phyloP scores from a whole-genome alignment of 2,329 filamentous ascomycete species.

The Torrubiellomyces zombiae region DNA sequence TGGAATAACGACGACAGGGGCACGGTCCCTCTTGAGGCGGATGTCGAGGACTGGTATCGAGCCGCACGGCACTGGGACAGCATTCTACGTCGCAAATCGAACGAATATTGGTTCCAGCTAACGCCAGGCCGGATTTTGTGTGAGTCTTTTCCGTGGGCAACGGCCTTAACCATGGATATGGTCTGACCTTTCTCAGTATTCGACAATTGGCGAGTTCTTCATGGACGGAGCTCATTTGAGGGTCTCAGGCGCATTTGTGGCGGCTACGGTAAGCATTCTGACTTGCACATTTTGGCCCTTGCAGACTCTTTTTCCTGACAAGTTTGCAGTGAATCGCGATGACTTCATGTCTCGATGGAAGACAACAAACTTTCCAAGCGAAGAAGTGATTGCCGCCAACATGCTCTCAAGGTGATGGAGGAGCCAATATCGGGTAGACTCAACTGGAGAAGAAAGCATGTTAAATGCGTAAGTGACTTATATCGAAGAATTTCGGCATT shows the following conservation, averaged over 20 bases:
- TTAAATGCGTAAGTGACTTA: no score
- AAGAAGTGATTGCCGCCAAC: slow-evolving; percentile 23
- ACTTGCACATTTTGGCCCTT: background rate
- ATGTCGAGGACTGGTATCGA: slow-evolving; percentile 53
- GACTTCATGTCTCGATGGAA: slow-evolving; percentile 66
- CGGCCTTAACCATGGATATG: background rate
- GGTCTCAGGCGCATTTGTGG: slow-evolving; percentile 81
- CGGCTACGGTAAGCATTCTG: slow-evolving; percentile 55
- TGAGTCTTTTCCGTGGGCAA: slow-evolving; percentile 24
- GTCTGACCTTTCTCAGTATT: slow-evolving; percentile 43
- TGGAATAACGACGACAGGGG: slow-evolving; percentile 93
- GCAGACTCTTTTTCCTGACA: background rate
- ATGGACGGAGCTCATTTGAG: slow-evolving; percentile 69
- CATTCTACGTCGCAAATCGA: slow-evolving; percentile 46
- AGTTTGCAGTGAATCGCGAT: slow-evolving; percentile 50
- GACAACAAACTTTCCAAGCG: slow-evolving; percentile 46
- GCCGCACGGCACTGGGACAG: slow-evolving; percentile 61
- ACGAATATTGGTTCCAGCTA: slow-evolving; percentile 69
- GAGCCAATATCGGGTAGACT: no score
- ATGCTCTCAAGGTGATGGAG: slow-evolving; percentile 28
- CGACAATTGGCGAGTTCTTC: slow-evolving; percentile 89
- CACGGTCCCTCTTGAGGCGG: slow-evolving; percentile 37
- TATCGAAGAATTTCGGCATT: no score
- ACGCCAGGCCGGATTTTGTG: slow-evolving; percentile 61
- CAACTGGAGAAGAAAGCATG: no score